phyloP scores from a whole-genome alignment of 1,284 basidiomycete genomes.

The Puccinia hordei region DNA sequence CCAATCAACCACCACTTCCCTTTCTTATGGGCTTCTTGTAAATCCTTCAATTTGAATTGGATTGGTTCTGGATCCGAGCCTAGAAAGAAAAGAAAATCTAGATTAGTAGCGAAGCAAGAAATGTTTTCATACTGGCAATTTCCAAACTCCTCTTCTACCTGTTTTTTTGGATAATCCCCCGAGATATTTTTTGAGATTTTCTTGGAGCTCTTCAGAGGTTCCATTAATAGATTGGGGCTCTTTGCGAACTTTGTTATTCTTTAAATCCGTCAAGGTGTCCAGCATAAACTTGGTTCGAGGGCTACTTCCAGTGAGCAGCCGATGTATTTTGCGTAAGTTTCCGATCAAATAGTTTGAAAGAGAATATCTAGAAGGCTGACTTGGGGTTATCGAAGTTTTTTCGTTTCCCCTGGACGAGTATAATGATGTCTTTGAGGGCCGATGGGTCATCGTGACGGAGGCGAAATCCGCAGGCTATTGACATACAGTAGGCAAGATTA shows the following conservation, averaged over 20 bases:
- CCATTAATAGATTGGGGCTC: conserved; percentile 64
- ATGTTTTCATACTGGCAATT: too few relatives aligned
- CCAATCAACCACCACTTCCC: conserved; percentile 99
- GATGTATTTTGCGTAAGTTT: conserved; percentile 54
- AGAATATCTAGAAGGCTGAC: neutral
- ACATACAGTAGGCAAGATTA: neutral
- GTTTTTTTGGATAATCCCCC: conserved; percentile 73
- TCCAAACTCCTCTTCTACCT: conserved; percentile 62
- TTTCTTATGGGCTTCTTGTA: conserved; percentile 77
- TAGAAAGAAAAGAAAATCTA: conserved; percentile 57
- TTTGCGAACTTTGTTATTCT: conserved; percentile 81
- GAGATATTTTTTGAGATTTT: conserved; percentile 79
- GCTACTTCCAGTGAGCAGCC: conserved; percentile 60
- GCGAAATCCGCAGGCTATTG: conserved; percentile 61
- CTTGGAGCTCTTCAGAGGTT: conserved; percentile 71
- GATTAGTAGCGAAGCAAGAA: conserved; percentile 3
- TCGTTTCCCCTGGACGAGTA: conserved; percentile 72
- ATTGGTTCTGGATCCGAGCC: conserved; percentile 80
- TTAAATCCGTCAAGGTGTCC: conserved; percentile 82
- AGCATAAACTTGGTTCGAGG: conserved; percentile 88
- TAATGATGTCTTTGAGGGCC: conserved; percentile 64
- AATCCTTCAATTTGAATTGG: conserved; percentile 78
- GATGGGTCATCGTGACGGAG: conserved; percentile 70
- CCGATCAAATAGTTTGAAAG: neutral
- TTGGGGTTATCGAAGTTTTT: conserved; percentile 60